Base-by-base conservation (phyloP, 441 rosid species). In the Mallotus repandus region DNA sequence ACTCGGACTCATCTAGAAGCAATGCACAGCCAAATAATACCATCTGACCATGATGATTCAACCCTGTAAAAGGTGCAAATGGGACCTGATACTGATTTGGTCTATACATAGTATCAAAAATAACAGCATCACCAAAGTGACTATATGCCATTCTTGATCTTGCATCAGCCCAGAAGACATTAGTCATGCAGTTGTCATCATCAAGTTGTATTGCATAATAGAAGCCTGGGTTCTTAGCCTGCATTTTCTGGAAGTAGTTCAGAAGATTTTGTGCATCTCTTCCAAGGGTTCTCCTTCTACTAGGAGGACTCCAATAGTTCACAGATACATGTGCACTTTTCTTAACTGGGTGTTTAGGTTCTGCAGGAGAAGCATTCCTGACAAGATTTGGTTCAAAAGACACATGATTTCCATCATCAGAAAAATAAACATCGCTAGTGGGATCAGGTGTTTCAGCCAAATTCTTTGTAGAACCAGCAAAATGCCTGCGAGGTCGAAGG, bases 81-180 rank as follows among this genome's bases (percentile, higher is more conserved):
- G 92, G 94, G 46, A 89, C 85, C 74, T 76, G 85, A 77, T 86
- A 88, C 61, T 86, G 91, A 81, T 88, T 85, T 53, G 87, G 85
- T 69, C 92, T 81, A 68, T 85, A 88, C 81, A 81, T 85, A 7
- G 94, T 88, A 73, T 89, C 92, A 75, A 88, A 88, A 60, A 71
- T 77, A 68, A 89, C 89, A 41, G 91, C 84, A 80, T 89, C 94
- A 5, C 92, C 92, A 73, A 89, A 88, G 77, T 85, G 80, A 55
- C 70, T 66, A 76, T 86, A 89, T 10, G 89, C 88, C 59, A 76
- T 74, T 80, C 94, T 86, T 68, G 94, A 88, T 75, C 90, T 85
- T 60, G 92, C 92, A 85, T 88, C 91, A 46, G 92, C 86, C 94
- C 94, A 89, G 49, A 89, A 88, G 70, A 86, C 91, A 85, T 86